Evolutionary conservation across 345 rosid species (phyloP).

Genomic region (Arabidopsis thaliana): DNA sequence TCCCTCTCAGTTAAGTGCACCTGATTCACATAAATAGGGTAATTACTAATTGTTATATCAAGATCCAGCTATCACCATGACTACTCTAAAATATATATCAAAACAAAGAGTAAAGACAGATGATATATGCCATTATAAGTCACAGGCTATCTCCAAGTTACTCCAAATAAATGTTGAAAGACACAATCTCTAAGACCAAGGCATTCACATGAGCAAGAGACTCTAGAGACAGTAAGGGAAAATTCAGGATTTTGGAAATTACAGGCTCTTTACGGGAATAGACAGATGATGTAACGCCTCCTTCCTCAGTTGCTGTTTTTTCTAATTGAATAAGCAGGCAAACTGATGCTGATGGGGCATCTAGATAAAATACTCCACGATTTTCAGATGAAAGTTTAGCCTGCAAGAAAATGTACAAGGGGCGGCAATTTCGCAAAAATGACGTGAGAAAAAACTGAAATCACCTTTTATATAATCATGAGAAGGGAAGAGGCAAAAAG

Average conservation of each 20-base stretch:
- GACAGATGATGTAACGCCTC: slow-evolving; percentile 87
- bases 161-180: slow-evolving; percentile 20
- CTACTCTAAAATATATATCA: slow-evolving; percentile 19
- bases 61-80: slow-evolving; percentile 5
- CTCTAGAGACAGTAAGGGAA: slow-evolving; percentile 12
- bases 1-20: slow-evolving; percentile 92
- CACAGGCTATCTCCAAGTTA: slow-evolving; percentile 22
- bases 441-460: slow-evolving; percentile 6
- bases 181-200: slow-evolving; percentile 23
- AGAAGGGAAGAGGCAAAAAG: slow-evolving; percentile 10
- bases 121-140: slow-evolving; percentile 10
- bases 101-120: slow-evolving; percentile 27
- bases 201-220: slow-evolving; percentile 27
- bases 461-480: slow-evolving; percentile 2
- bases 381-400: slow-evolving; percentile 62
- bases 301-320: slow-evolving; percentile 94
- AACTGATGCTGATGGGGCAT: slow-evolving; percentile 90
- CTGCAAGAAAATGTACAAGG: slow-evolving; percentile 50
- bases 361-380: slow-evolving; percentile 89
- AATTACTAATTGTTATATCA: slow-evolving; percentile 19
- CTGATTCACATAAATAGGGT: slow-evolving; percentile 49
- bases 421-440: slow-evolving; percentile 13
- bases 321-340: slow-evolving; percentile 90
- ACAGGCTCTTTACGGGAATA: slow-evolving; percentile 99
- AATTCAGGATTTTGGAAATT: slow-evolving; percentile 44